A percentile compares a stretch with the other conserved stretches of the same genome.
These are phyloP conservation scores for Claviceps maximensis DNA, from an alignment of 2,329 filamentous ascomycete species.

Conservation along the genomic window DNA sequence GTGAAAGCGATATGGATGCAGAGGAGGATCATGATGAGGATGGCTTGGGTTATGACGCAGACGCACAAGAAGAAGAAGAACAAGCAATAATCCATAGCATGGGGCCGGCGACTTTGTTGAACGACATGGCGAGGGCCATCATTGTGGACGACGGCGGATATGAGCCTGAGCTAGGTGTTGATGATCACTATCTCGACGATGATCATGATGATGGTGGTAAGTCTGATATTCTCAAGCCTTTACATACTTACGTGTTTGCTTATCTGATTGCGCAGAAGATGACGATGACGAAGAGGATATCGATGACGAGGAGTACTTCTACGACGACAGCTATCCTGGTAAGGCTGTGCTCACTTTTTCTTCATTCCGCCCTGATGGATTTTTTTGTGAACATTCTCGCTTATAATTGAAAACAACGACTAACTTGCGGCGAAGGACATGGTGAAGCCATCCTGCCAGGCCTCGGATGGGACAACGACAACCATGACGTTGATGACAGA, in stretches of 20 bases:
- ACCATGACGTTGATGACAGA: conserved; percentile 35
- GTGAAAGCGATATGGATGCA: conserved; percentile 43
- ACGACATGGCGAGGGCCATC: conserved; percentile 43
- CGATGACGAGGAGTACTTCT: conserved; percentile 53
- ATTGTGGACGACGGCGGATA: conserved; percentile 37
- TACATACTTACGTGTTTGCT: neutral
- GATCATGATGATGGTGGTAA: conserved; percentile 47
- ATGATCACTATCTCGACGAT: conserved; percentile 41
- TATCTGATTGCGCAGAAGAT: conserved; percentile 20
- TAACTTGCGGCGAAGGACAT: conserved; percentile 2
- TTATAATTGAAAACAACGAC: neutral
- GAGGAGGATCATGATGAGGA: conserved; percentile 39
- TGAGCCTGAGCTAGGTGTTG: conserved; percentile 38
- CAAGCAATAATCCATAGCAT: conserved; percentile 34
- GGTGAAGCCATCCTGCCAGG: conserved; percentile 28
- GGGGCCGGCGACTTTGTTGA: conserved; percentile 31
- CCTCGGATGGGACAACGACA: conserved; percentile 45
- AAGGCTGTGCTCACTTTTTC: conserved; percentile 17
- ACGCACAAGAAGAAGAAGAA: conserved; percentile 41
- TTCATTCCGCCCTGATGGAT: neutral
- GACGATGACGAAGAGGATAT: conserved; percentile 58
- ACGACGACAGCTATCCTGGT: conserved; percentile 46
- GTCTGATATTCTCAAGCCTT: conserved; percentile 2
- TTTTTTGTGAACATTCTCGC: neutral
- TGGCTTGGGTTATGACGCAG: conserved; percentile 41